Base-by-base conservation (phyloP, 495 filamentous ascomycete genomes). In the Xylaria telfairii region DNA sequence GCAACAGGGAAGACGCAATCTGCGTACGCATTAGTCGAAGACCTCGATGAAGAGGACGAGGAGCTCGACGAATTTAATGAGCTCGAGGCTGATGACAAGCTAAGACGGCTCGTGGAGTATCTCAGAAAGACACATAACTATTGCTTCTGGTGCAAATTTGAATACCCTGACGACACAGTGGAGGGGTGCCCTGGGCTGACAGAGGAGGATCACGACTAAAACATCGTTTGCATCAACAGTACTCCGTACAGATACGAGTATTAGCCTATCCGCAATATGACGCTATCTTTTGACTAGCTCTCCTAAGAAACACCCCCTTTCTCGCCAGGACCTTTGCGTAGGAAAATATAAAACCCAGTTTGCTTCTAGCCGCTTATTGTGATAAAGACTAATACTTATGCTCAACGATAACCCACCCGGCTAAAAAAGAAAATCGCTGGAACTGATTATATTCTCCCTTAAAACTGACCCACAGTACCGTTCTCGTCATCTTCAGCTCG, bases 101-200 rank as follows among this genome's bases (percentile, higher is more conserved):
- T 98, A 63, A 76, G 81, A 15, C 88, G 80, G 66, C 76, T 97
- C 12, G 87, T 96, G 13, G 73, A 79, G 28, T 89, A 92, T 78
- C 76, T 99, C 47, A 86, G 95, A 28, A 83, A 90, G 37, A 87
- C 85, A 73, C 86, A 92, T 74, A 80, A 85, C 49, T 99, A 99
- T 78, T 99, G 96, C 83, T 97, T 97, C 79, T 99, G 94, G 94
- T 99, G 96, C 78, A 97, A 97, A 78, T 92, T 85, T 78, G 81
- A 83, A 53, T 98, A 98, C 75, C 79, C 82, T 1, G 90, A 91
- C 60, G 85, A 77, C 19, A 81, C 84, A 71, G 90, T 98, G 90
- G 92, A 96, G 5, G 94, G 92, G 0, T 99, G 96, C 85, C 95
- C 96, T 0, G 96, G 96, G 0, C 65, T 90, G 17, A 93, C 90